Percentiles rank a stretch among this genome's conserved stretches.
Conservation (phyloP, 208 protist species). For the Wallacemonas rigidus region DNA sequence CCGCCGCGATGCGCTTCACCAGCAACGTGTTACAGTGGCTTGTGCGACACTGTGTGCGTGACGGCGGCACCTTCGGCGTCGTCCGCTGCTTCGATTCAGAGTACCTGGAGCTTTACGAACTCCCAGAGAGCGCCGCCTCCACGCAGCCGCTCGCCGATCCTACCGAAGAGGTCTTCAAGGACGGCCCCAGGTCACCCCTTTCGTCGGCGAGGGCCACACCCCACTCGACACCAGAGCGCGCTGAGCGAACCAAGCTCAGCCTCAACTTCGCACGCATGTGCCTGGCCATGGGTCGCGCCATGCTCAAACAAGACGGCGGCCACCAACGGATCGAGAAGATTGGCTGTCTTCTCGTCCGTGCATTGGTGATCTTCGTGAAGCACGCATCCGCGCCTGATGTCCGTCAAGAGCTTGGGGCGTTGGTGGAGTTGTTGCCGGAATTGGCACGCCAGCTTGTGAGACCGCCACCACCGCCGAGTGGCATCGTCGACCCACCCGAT, state of each 20-base stretch:
- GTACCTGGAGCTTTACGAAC: conserved; percentile 72
- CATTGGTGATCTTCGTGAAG: conserved; percentile 56
- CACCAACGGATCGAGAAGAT: conserved; percentile 46
- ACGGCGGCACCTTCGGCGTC: conserved; percentile 70
- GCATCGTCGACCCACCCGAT: not conserved
- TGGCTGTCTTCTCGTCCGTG: conserved; percentile 57
- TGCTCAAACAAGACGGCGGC: conserved; percentile 40
- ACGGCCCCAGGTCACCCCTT: not conserved
- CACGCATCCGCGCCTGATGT: conserved; percentile 26
- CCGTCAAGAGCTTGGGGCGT: conserved; percentile 28
- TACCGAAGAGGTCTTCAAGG: not conserved
- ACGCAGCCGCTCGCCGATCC: conserved; percentile 15
- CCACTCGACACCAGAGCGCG: not conserved
- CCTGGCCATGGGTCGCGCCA: conserved; percentile 64
- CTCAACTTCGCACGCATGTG: conserved; percentile 71
- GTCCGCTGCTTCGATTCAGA: conserved; percentile 55
- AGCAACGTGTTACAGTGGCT: conserved; percentile 80
- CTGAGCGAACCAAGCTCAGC: conserved; percentile 44
- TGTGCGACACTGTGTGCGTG: conserved; percentile 55
- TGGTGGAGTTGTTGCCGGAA: conserved; percentile 49
- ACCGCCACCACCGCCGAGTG: not conserved
- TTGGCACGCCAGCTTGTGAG: conserved; percentile 25
- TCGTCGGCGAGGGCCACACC: not conserved
- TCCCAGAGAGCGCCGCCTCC: conserved; percentile 24
- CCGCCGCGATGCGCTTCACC: conserved; percentile 84